Evolutionary conservation across 257 asterid genomes (phyloP).

Genomic region (Haberlea rhodopensis): DNA sequence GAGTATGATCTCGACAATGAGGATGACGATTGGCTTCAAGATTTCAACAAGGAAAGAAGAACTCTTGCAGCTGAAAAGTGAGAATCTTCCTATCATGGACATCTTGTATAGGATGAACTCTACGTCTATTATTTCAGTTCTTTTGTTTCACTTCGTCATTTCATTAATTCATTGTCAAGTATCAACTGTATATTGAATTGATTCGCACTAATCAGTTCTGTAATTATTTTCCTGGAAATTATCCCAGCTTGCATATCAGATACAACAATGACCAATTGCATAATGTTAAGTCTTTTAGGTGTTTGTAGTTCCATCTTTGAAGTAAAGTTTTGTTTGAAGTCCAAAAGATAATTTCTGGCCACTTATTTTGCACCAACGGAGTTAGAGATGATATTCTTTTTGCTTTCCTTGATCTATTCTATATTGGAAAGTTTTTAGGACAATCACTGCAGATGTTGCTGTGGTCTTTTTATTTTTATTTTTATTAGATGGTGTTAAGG

Average conservation of each 20-base stretch:
- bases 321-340: slow-evolving; percentile 14
- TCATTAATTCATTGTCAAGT: slow-evolving; percentile 9
- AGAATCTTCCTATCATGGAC: slow-evolving; percentile 28
- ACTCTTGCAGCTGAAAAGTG: slow-evolving; percentile 74
- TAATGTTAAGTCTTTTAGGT: no score
- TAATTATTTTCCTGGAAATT: background rate
- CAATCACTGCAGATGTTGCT: background rate
- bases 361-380: background rate
- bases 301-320: slow-evolving; percentile 1
- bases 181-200: background rate
- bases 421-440: background rate
- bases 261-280: background rate
- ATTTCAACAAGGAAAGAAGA: slow-evolving; percentile 71
- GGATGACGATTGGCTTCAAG: slow-evolving; percentile 98
- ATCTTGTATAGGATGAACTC: slow-evolving; percentile 22
- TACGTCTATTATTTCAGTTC: background rate
- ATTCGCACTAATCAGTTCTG: no score
- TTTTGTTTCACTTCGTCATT: slow-evolving; percentile 1
- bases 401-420: background rate
- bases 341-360: slow-evolving; percentile 1
- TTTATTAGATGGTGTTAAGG: background rate
- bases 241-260: slow-evolving; percentile 1
- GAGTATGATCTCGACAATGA: slow-evolving; percentile 98
- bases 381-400: background rate
- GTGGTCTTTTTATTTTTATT: no score